Base-by-base conservation (phyloP, 441 rosid species). In the Daphne laureola region DNA sequence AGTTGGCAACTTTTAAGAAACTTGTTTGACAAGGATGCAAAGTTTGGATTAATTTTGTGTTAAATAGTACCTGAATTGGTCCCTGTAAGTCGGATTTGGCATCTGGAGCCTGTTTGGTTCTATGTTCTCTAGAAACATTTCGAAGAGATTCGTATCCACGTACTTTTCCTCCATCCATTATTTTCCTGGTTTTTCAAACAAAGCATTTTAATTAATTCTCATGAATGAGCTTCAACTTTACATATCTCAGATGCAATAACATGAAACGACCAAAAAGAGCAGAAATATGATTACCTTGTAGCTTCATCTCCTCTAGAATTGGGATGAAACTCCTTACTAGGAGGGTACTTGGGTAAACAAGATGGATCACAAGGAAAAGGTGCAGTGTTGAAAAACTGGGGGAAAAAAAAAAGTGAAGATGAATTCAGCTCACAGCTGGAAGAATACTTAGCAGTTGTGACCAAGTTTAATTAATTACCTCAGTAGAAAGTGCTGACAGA, bases 341-440 rank as follows among this genome's bases (percentile, higher is more conserved):
- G 88, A 38, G 74, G 84, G 67, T 90, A 82, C 67, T 75, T 90
- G 0, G 93, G 93, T 77, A 90, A 77, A 68, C 82, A 77, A 54
- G 86, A 79, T 43, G 84, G 95, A 17, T 82, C 87, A 57, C 90
- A 73, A 4, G 95, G 93, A 69, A 78, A 78, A 64, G 95, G 93
- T n/a, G 66, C 66, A 58, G 82, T 76, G 0, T 73, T 78, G 65
- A 90, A 87, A 75, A 90, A 84, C 97, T 90, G 74, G 58, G 55
- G 53, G 52, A 62, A 18, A 18, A 15, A 27, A 38, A 4, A 56
- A 47, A 8, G 16, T 21, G 18, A 48, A 36, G 60, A 43, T 35
- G 31, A 21, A 1, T 27, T 27, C 8, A 2, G 36, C 36, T 27
- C 5, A 40, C 58, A 63, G 38, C 67, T 72, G 41, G 76, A 81